Conservation (phyloP, 495 filamentous ascomycete species). For the Recurvomyces mirabilis region DNA sequence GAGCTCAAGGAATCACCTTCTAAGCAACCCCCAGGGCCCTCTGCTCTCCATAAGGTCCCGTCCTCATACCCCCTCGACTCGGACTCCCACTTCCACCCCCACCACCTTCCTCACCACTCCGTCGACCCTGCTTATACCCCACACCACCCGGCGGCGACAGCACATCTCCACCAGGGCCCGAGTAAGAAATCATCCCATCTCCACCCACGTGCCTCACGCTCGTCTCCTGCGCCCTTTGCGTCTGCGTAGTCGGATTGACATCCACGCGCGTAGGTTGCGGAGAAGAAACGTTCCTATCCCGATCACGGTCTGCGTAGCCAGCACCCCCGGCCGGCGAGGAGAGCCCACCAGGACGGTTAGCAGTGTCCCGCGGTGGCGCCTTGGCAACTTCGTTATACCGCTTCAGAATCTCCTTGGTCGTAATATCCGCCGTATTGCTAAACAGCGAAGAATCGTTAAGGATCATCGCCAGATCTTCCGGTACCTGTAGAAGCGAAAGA, state of each 20-base stretch:
- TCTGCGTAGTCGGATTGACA: conserved; percentile 13
- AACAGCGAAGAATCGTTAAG: conserved; percentile 74
- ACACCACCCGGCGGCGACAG: too few relatives aligned
- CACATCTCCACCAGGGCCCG: too few relatives aligned
- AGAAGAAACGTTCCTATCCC: background rate
- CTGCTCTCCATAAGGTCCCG: conserved; percentile 15
- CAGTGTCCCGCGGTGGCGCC: too few relatives aligned
- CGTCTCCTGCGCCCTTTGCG: conserved; percentile 22
- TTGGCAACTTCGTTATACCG: conserved; percentile 23
- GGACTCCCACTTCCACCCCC: conserved; percentile 12
- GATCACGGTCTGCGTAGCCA: too few relatives aligned
- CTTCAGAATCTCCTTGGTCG: conserved; percentile 84
- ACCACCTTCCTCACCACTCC: background rate
- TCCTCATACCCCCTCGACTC: conserved; percentile 9
- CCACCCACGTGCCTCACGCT: conserved; percentile 20
- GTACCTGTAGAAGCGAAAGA: too few relatives aligned
- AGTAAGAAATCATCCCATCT: too few relatives aligned
- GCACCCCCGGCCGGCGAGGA: too few relatives aligned
- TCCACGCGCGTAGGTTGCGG: conserved; percentile 18
- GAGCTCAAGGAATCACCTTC: too few relatives aligned
- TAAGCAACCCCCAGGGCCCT: conserved; percentile 13
- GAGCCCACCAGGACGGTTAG: too few relatives aligned
- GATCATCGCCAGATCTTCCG: conserved; percentile 77
- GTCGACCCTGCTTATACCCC: too few relatives aligned
- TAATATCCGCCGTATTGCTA: conserved; percentile 70